Base-by-base conservation (phyloP, 345 rosid genomes). In the Bruguiera gymnorhiza region DNA sequence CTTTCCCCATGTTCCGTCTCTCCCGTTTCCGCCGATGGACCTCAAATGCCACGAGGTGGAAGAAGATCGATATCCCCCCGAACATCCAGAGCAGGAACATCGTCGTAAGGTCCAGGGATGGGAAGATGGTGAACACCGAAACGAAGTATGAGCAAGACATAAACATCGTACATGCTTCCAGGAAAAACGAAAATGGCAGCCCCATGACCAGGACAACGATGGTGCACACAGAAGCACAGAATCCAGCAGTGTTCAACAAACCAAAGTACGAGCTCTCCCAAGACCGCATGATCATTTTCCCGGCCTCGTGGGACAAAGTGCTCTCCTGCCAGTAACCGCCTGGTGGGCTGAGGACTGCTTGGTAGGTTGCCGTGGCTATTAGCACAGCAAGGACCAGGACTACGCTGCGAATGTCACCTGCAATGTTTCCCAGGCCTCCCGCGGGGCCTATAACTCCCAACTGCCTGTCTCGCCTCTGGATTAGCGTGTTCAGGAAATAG, bases 171-270 rank as follows among this genome's bases (percentile, higher is more conserved):
- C 64, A 58, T 0, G 39, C 57, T 34, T 36, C 65, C 8, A 69
- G 65, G 19, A 59, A 46, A n/a, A 58, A 36, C 20, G 64, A 65
- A 13, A 59, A 69, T 2, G 72, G 72, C 13, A 60, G 32, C 18
- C 72, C 72, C 64, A 69, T 43, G 39, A 69, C 26, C 34, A 69
- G 72, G 8, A 69, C 53, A n/a, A 69, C 10, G 18, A 69, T 69
- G 8, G 72, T 69, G 37, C 72, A 36, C 2, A 69, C 54, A 0
- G 72, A 58, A 10, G 64, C 72, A 19, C 57, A 58, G 18, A 57
- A 59, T 1, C 43, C 72, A 2, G 72, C 5, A 2, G 37, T 69
- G 21, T 69, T 69, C 21, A 69, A 13, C 18, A 69, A 26, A 5
- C n/a, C 18, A 3, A 43, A 43, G 50, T 43, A 43, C 5, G 50